Evolutionary conservation across 352 stramenopile genomes (phyloP).

Genomic region (Thraustochytrium striatum): DNA sequence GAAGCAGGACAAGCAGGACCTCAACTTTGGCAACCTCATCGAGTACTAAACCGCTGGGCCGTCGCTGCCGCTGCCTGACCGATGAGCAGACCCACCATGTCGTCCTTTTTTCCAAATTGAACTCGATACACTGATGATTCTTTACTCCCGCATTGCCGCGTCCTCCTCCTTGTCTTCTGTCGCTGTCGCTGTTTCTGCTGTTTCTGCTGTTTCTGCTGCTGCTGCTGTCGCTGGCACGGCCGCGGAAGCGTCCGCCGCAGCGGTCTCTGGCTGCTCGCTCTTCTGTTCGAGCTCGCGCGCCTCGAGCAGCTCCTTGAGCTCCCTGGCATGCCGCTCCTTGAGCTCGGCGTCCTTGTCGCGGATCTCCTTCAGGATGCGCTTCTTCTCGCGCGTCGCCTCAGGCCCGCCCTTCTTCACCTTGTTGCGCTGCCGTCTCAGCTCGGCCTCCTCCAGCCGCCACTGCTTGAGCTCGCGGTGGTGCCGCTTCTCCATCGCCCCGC

Average conservation of each 20-base stretch:
- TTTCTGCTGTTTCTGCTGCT: too few relatives aligned
- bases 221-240: too few relatives aligned
- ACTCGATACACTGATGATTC: not conserved
- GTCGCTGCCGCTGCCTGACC: slow-evolving; percentile 4
- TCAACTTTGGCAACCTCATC: slow-evolving; percentile 49
- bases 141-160: not conserved
- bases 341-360: slow-evolving; percentile 29
- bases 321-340: not conserved
- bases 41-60: slow-evolving; percentile 28
- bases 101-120: not conserved
- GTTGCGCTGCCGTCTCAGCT: slow-evolving; percentile 1
- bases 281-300: not conserved
- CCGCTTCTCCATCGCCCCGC: slow-evolving; percentile 24
- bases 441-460: slow-evolving; percentile 26
- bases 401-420: slow-evolving; percentile 24
- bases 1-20: slow-evolving; percentile 48
- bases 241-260: too few relatives aligned
- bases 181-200: not conserved
- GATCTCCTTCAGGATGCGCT: slow-evolving; percentile 41
- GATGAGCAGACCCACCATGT: not conserved
- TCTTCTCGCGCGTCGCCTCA: slow-evolving; percentile 8
- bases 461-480: slow-evolving; percentile 43
- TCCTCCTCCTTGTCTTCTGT: not conserved
- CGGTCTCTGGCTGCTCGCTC: too few relatives aligned
- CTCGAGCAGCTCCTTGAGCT: slow-evolving; percentile 14